Percentiles rank a stretch among this genome's conserved stretches.
phyloP scores from a whole-genome alignment of 2,329 filamentous ascomycete species.

The Colletotrichum filicis region DNA sequence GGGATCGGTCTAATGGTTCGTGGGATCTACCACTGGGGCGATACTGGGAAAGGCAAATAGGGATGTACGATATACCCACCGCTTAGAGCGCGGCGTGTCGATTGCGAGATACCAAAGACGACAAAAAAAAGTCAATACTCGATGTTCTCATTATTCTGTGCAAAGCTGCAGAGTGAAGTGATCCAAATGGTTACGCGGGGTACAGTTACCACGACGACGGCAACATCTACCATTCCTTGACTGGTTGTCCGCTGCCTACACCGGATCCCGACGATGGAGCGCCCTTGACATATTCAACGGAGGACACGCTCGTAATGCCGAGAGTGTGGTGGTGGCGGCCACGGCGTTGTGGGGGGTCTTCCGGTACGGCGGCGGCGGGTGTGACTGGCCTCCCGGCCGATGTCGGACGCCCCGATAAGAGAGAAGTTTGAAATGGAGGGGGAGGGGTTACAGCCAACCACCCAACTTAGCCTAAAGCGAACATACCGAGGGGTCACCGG shows the following conservation, averaged over 20 bases:
- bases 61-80: conserved; percentile 27
- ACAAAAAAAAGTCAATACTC: not conserved
- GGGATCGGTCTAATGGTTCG: not conserved
- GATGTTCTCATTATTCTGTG: not conserved
- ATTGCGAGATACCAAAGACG: conserved; percentile 6
- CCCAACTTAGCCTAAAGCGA: not conserved
- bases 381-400: conserved; percentile 13
- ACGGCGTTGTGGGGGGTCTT: not conserved
- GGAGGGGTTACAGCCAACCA: not conserved
- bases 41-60: not conserved
- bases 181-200: not conserved
- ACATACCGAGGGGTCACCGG: not conserved
- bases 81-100: conserved; percentile 19
- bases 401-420: conserved; percentile 19
- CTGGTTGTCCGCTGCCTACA: too few relatives aligned
- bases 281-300: too few relatives aligned
- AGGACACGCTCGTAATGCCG: not conserved
- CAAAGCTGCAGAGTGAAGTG: not conserved
- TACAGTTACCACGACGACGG: too few relatives aligned
- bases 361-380: not conserved
- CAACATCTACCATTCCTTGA: not conserved
- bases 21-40: conserved; percentile 8
- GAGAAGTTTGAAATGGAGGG: not conserved
- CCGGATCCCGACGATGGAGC: not conserved
- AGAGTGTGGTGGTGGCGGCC: not conserved